Evolutionary conservation across 2,329 filamentous ascomycete genomes (phyloP), one percentile per base, ranked within the genome.

Genomic region (Xylaria sp.): DNA sequence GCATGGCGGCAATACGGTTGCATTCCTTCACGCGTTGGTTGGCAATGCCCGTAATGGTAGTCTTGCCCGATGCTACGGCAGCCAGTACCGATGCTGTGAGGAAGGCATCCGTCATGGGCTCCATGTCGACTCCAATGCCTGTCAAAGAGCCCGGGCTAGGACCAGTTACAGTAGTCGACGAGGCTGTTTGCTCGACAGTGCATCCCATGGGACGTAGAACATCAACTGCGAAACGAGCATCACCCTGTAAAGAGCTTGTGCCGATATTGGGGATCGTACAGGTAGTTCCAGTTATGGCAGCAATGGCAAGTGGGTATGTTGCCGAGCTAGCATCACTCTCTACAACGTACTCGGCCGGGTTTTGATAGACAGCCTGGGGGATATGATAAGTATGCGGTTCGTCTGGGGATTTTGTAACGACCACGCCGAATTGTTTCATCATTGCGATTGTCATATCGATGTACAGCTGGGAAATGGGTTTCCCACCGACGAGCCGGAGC

Each of bases 391-490:
- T 97, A 78, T 98, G 92, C 54, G 91, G 88, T 75, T 98, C 94
- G 2, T 88, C 91, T 37, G 87, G 81, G 9, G 94, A 97, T 74
- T 88, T 90, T 70, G 89, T 85, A 13, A 98, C 96, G 47, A 90
- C 80, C 48, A 99, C 88, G 59, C 96, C 96, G 77, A 99, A 99
- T 2, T 92, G 87, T 63, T 88, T 87, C 96, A 99, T 99, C 95
- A 99, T 99, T 18, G 94, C 88, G 62, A 97, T 94, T 1, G 96
- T 99, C 95, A 99, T 98, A 79, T 99, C 94, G 76, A 99, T 98
- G 80, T 99, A 99, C 1, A 91, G 90, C 79, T 98, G 94, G 1
- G 95, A 98, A 72, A 99, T 97, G 51, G 96, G 95, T 80, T 97
- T 98, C 64, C 94, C 96, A n/a, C 96, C 96, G 13, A 98, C 91